These are phyloP conservation scores for Oehlia diaphana DNA, from an alignment of 192 early-diverging fungal genomes.

Conservation along the genomic window DNA sequence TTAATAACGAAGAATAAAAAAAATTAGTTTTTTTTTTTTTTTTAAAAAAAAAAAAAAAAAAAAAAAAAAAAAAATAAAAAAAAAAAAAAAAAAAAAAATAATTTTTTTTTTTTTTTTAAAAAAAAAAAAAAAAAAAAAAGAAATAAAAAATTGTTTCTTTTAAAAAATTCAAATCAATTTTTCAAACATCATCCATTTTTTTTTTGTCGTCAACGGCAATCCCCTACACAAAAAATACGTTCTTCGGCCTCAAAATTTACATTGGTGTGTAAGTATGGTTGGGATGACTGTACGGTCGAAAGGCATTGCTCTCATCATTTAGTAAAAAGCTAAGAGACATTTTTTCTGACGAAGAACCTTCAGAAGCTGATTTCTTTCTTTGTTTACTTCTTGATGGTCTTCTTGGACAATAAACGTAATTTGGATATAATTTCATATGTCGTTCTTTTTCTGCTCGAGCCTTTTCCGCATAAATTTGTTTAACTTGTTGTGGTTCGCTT, in stretches of 20 bases:
- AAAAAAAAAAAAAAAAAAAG: no score
- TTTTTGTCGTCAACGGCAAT: not conserved
- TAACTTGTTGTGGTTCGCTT: slow-evolving; percentile 9
- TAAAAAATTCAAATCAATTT: no score
- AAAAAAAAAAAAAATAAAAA: no score
- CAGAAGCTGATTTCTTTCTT: slow-evolving; percentile 20
- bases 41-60: no score
- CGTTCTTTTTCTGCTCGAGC: slow-evolving; percentile 18
- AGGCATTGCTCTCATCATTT: slow-evolving; percentile 11
- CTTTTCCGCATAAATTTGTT: slow-evolving; percentile 22
- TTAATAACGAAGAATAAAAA: no score
- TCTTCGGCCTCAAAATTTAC: not conserved
- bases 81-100: no score
- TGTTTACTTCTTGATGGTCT: slow-evolving; percentile 11
- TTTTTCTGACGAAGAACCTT: slow-evolving; percentile 11
- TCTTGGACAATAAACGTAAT: slow-evolving; percentile 27
- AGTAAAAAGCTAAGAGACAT: slow-evolving; percentile 26
- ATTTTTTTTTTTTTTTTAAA: no score
- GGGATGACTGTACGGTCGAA: slow-evolving; percentile 14
- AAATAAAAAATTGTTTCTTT: no score
- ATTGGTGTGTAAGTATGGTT: not conserved
- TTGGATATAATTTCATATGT: slow-evolving; percentile 29
- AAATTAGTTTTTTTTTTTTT: no score
- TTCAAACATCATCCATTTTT: not conserved
- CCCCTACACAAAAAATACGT: no score